Base-by-base conservation (phyloP, 2,329 filamentous ascomycete genomes). In the Alternaria sp. region DNA sequence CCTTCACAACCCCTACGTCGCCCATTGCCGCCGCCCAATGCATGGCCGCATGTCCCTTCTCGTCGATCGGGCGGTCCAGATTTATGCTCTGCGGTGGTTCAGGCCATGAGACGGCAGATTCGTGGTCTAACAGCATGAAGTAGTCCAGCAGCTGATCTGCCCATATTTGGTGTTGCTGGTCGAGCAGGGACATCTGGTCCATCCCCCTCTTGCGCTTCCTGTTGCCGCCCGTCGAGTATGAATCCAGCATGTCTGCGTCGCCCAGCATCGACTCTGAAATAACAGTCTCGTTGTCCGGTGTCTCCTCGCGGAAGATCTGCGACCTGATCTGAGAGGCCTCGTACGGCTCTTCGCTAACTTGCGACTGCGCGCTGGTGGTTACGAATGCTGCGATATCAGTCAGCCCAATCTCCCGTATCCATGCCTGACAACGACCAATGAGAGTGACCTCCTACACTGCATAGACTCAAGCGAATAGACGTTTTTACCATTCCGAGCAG, bases 21-120 rank as follows among this genome's bases (percentile, higher is more conserved):
- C 96, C 96, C 95, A 99, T 99, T 23, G 96, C 93, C 57, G 93
- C 93, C 17, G 94, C 96, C 96, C 96, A 99, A 77, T 99, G 96
- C 69, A 99, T 87, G 6, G 95, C 94, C 3, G 93, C 97, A 75
- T 98, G 94, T 10, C 91, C 90, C 73, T 97, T 93, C 46, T 93
- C 91, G 77, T 99, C 96, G 66, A 99, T 97, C n/a, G 90, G 86
- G 79, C 93, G 92, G 80, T 99, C 91, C 6, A 96, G 90, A 75
- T 97, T 90, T 73, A 97, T 97, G 77, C 93, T 91, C 32, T 89
- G 84, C 0, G 96, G 96, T 3, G 95, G 94, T 64, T 93, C 89
- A 1, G 93, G 94, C 45, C 82, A 80, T 82, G 88, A 74, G 62
- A 90, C 89, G 19, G 89, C 88, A 62, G 91, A 90, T 79, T 94